Evolutionary conservation across 345 rosid species (phyloP), one percentile per base, ranked within the genome.

Genomic region (Stellera chamaejasme): DNA sequence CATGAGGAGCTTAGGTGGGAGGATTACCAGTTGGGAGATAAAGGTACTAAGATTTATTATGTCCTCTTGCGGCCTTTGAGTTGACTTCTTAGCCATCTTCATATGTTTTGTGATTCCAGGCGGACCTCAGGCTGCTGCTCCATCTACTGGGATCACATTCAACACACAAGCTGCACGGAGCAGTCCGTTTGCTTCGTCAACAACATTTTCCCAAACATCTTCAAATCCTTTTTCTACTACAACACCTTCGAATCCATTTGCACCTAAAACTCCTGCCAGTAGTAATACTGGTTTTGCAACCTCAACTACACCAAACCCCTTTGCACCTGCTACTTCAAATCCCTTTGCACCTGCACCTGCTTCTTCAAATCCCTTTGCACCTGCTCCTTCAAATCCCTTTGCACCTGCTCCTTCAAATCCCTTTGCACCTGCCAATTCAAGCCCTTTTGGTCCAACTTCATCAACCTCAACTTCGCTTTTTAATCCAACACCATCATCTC

Each of bases 1-100:
- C 95, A 83, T 43, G 97, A 94, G 70, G 99, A 90, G 78, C 80
- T 94, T 55, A 75, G 95, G 63, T 85, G 96, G 97, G 99, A 83
- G 69, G 99, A 94, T 64, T 87, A 85, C 65, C 99, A 94, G 64
- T 69, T 59, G 58, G 99, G 99, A 76, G 99, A 94, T 72, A 90
- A 90, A 87, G 97, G 99, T 89, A 68, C 51, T 13, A 55, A 19
- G 41, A 26, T 48, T 27, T 44, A 27, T 47, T 39, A 50, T n/a
- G 44, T 55, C n/a, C 10, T 26, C n/a, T 47, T 10, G 19, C 48
- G 26, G 47, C 41, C 15, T 10, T 49, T 32, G n/a, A 63, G 50
- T 27, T 51, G 42, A 32, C 58, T 36, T 14, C 23, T 26, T 49
- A 55, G 26, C 13, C 46, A n/a, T n/a, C n/a, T 26, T 69, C 42